Base-by-base conservation (phyloP, 2,329 filamentous ascomycete species). In the Talaromyces amestolkiae region DNA sequence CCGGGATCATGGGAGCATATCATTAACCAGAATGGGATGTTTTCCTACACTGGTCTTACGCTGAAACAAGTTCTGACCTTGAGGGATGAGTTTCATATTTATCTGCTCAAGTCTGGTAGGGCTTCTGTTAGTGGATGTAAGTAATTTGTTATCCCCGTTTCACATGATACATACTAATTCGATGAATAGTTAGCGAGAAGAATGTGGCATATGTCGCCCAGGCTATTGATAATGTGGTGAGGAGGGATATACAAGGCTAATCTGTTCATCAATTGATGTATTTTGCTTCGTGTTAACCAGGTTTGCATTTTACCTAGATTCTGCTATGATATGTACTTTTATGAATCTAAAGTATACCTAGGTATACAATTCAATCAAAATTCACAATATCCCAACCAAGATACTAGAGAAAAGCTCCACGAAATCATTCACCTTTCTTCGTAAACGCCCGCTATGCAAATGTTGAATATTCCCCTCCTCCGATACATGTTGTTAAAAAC, bases 1-100 rank as follows among this genome's bases (percentile, higher is more conserved):
- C 94, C 94, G 0, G 94, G 94, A 43, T 91, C 87, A n/a, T 98
- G 95, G 94, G 93, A 94, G 77, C 94, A 98, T 82, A 96, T 98
- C 77, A 95, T 93, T 58, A 91, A 97, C 73, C 94, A 78, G 75
- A 78, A 75, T 73, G 94, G 94, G 81, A 98, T 97, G 94, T 97
- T 97, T 82, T 94, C 90, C 77, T 97, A 95, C 68, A 81, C 81
- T 4, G 83, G 83, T 2, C 75, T 85, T 24, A 81, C 70, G 17
- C 75, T 77, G 13, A 69, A 76, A 2, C 81, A 84, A 65, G 81
- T 85, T 37, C 69, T 74, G 64, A 70, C 74, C 51, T 69, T 80
- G 51, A 76, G 76, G 68, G 75, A 79, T 27, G 75, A 79, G 65
- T 79, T 77, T 65, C 79, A 81, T 71, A 74, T 81, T 64, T 81